Base-by-base conservation (phyloP, 441 rosid species). In the Eruca vesicaria region DNA sequence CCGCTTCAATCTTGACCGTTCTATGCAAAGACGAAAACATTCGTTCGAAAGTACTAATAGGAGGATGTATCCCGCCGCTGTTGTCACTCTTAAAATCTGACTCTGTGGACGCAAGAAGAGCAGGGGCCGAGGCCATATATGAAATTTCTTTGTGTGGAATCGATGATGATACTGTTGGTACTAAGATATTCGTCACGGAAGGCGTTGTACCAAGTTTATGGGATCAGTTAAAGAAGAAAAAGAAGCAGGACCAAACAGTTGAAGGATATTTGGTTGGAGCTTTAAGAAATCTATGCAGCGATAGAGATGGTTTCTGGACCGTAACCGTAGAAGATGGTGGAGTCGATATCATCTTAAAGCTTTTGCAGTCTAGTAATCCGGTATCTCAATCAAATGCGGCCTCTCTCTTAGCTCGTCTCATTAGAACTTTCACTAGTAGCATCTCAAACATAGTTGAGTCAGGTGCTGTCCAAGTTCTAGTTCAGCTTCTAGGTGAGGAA, bases 31-130 rank as follows among this genome's bases (percentile, higher is more conserved):
- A 92, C 72, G 88, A 88, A 26, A 91, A 88, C 35, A 63, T 95
- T 41, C 86, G 94, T 69, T 78, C 92, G 41, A 90, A 93, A 78
- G 93, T 94, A 52, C 85, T 94, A 29, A 91, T 92, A 20, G 99
- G 97, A 26, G 97, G 99, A 66, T 94, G 99, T 76, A 85, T 92
- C 78, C 99, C 97, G 1, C 99, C 97, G 10, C 68, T 94, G 65
- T 89, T 94, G 56, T 87, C 88, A 2, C 94, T 92, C 78, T 75
- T 94, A 84, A 90, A 87, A 78, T 92, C 97, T 43, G 88, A 86
- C 55, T 85, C 86, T 28, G 66, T 82, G 73, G 96, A 89, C 38
- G 90, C 91, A 31, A 85, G 91, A 83, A 87, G 86, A 72, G 96
- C 89, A 35, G 92, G 97, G 6, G 92, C 99, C 9, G 97, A 90